Percentiles rank a stretch among this genome's conserved stretches.
These are phyloP conservation scores for Aspergillus campestris DNA, from an alignment of 495 filamentous ascomycete genomes.

Conservation along the genomic window DNA sequence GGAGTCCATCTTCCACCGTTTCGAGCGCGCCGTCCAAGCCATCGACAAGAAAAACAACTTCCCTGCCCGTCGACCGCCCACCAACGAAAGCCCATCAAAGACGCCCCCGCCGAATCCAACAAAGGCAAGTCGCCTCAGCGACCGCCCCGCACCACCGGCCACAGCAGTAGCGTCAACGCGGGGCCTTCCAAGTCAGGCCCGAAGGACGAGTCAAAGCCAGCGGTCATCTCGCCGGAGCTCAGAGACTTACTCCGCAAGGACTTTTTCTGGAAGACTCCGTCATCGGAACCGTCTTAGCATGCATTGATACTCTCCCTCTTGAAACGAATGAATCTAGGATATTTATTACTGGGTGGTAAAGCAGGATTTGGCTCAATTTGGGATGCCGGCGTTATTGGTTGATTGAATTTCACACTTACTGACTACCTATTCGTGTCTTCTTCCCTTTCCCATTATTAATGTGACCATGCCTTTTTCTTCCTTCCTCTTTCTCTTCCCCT, in stretches of 20 bases:
- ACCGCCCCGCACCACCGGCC: constrained; percentile 11
- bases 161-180: constrained; percentile 19
- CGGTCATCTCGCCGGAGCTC: constrained; percentile 74
- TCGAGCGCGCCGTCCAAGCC: constrained; percentile 77
- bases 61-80: constrained; percentile 52
- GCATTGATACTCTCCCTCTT: too few species aligned
- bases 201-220: constrained; percentile 34
- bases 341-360: too few species aligned
- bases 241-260: constrained; percentile 65
- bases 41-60: constrained; percentile 81
- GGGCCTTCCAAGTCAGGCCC: constrained; percentile 12
- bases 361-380: too few species aligned
- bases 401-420: too few species aligned
- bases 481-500: too few species aligned
- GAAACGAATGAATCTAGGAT: too few species aligned
- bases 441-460: too few species aligned
- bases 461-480: too few species aligned
- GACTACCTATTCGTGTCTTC: too few species aligned
- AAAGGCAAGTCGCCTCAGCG: constrained; percentile 31
- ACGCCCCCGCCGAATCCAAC: constrained; percentile 4
- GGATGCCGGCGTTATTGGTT: too few species aligned
- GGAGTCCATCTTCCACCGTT: constrained; percentile 79
- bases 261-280: constrained; percentile 37
- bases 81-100: constrained; percentile 36
- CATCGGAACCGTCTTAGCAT: constrained; percentile 17